phyloP scores from a whole-genome alignment of 345 rosid species.

The Linum trigynum region DNA sequence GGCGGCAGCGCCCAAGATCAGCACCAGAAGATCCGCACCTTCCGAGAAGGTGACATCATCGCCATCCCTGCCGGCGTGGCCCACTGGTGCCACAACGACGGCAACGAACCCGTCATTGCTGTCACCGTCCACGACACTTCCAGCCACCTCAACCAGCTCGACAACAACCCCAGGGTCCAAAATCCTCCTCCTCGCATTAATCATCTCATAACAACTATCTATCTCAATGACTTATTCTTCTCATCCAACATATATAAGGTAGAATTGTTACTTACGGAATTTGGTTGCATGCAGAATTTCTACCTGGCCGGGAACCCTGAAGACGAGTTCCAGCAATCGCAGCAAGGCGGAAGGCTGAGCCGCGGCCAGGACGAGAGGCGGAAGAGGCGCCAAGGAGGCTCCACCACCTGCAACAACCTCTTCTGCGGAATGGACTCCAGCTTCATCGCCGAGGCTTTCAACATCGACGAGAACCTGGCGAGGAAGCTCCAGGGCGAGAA shows the following conservation, averaged over 20 bases:
- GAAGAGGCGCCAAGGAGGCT: background rate
- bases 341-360: background rate
- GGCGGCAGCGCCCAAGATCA: conserved; percentile 29
- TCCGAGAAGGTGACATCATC: conserved; percentile 39
- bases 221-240: too few relatives aligned
- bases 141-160: conserved; percentile 58
- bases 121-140: conserved; percentile 27
- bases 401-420: conserved; percentile 30
- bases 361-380: conserved; percentile 17
- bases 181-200: background rate
- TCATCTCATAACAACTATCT: too few relatives aligned
- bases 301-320: conserved; percentile 60
- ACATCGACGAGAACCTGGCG: conserved; percentile 19
- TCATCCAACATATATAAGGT: background rate
- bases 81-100: conserved; percentile 52
- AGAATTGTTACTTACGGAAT: background rate
- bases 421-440: conserved; percentile 38
- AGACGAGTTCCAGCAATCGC: conserved; percentile 25
- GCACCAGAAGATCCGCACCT: conserved; percentile 45
- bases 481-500: conserved; percentile 35
- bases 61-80: conserved; percentile 46
- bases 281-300: conserved; percentile 34
- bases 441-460: too few relatives aligned
- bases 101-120: conserved; percentile 31
- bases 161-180: conserved; percentile 47